A percentile compares a stretch with the other conserved stretches of the same genome.
Evolutionary conservation across 345 rosid genomes (phyloP).

Genomic region (Melaleuca alternifolia): DNA sequence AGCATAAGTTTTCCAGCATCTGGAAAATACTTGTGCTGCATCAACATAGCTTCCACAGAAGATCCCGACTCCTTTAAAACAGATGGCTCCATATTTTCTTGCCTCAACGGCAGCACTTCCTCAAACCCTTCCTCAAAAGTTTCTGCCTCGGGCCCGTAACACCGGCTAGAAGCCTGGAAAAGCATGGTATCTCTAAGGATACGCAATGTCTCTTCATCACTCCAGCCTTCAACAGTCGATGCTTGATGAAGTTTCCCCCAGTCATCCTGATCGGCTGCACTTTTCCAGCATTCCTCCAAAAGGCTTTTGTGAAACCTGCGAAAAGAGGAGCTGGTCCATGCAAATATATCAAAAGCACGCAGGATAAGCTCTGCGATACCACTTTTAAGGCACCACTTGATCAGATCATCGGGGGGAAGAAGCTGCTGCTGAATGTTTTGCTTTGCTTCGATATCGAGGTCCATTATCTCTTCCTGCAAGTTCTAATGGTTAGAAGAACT

Average conservation of each 20-base stretch:
- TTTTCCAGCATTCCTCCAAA: constrained; percentile 86
- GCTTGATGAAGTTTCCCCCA: constrained; percentile 72
- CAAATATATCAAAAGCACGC: constrained; percentile 75
- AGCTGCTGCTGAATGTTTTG: constrained; percentile 26
- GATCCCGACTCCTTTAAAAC: constrained; percentile 22
- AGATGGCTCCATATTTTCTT: constrained; percentile 23
- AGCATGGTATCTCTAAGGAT: constrained; percentile 53
- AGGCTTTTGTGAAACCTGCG: constrained; percentile 58
- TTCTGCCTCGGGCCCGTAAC: constrained; percentile 62
- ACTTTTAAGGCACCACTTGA: constrained; percentile 50
- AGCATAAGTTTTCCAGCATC: constrained; percentile 86
- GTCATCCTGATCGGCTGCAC: constrained; percentile 64
- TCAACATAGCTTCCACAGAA: constrained; percentile 61
- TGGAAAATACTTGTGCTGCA: constrained; percentile 77
- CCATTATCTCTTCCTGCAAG: constrained; percentile 59
- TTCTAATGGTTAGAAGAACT: background rate
- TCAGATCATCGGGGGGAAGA: constrained; percentile 63
- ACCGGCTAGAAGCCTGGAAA: constrained; percentile 64
- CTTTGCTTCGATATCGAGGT: constrained; percentile 22
- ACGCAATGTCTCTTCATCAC: constrained; percentile 66
- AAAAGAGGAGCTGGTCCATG: constrained; percentile 80
- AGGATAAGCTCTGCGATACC: constrained; percentile 39
- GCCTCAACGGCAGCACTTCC: constrained; percentile 57
- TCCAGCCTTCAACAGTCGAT: constrained; percentile 63
- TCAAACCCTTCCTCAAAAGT: constrained; percentile 54